These are phyloP conservation scores for Gastrodia elata DNA, from an alignment of 106 monocot species.

Conservation along the genomic window DNA sequence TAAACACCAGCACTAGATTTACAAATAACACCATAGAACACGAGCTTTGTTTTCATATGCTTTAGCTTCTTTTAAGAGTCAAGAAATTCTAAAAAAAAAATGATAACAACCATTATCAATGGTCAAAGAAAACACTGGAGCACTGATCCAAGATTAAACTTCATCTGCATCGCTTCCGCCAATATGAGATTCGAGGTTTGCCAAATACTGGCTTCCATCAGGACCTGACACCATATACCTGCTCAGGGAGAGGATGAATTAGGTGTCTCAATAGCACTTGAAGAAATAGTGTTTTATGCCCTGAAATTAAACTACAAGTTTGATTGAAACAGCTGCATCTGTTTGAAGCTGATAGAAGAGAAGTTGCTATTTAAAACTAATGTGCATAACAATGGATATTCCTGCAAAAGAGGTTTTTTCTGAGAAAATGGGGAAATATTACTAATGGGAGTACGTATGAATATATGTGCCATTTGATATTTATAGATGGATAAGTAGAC, in stretches of 20 bases:
- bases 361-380: too few species aligned
- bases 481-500: too few species aligned
- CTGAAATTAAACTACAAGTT: too few species aligned
- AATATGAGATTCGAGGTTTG: not conserved
- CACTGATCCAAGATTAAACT: not conserved
- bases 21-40: not conserved
- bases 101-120: not conserved
- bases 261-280: not conserved
- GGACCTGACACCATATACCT: not conserved
- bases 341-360: too few species aligned
- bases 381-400: too few species aligned
- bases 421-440: too few species aligned
- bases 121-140: not conserved
- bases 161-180: constrained; percentile 1
- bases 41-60: not conserved
- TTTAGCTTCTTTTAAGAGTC: constrained; percentile 1
- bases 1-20: not conserved
- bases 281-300: not conserved
- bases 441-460: too few species aligned
- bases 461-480: too few species aligned
- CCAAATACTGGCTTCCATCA: not conserved
- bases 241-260: constrained; percentile 1
- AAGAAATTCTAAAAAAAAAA: constrained; percentile 2
- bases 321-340: too few species aligned
- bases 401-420: too few species aligned